These are phyloP conservation scores for Marchantia polymorpha DNA, from an alignment of 225 moss, liverwort and hornwort species.

Conservation along the genomic window DNA sequence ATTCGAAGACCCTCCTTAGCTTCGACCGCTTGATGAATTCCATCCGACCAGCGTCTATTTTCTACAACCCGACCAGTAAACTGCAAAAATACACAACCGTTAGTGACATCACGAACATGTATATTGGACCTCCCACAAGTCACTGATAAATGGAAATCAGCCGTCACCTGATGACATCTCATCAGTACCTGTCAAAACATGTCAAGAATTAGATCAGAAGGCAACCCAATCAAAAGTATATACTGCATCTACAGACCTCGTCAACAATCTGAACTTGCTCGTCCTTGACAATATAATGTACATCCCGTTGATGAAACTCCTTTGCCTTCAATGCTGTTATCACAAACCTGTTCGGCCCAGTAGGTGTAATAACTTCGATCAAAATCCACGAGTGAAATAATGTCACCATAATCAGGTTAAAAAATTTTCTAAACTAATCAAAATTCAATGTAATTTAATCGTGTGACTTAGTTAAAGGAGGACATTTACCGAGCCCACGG, in stretches of 20 bases:
- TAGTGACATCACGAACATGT: background rate
- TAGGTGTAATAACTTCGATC: background rate
- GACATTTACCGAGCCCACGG: conserved; percentile 81
- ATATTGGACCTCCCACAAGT: background rate
- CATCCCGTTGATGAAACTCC: conserved; percentile 93
- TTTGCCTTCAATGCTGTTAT: conserved; percentile 95
- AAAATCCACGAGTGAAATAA: background rate
- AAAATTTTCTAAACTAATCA: background rate
- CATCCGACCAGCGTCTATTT: conserved; percentile 98
- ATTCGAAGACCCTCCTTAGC: conserved; percentile 88
- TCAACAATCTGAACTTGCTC: conserved; percentile 94
- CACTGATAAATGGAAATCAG: background rate
- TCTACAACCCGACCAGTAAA: conserved; percentile 98
- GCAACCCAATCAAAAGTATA: background rate
- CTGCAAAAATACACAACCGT: conserved; percentile 22
- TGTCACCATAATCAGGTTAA: background rate
- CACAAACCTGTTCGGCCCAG: conserved; percentile 55
- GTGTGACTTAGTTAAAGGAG: background rate
- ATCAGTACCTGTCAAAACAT: background rate
- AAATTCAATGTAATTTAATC: background rate
- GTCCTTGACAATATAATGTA: conserved; percentile 96
- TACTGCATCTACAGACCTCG: conserved; percentile 42
- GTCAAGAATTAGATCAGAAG: background rate
- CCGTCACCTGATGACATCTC: background rate
- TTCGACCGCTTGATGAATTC: conserved; percentile 98